phyloP scores from a whole-genome alignment of 371 early-diverging fungal genomes.

The Syncephalis plumigaleata region DNA sequence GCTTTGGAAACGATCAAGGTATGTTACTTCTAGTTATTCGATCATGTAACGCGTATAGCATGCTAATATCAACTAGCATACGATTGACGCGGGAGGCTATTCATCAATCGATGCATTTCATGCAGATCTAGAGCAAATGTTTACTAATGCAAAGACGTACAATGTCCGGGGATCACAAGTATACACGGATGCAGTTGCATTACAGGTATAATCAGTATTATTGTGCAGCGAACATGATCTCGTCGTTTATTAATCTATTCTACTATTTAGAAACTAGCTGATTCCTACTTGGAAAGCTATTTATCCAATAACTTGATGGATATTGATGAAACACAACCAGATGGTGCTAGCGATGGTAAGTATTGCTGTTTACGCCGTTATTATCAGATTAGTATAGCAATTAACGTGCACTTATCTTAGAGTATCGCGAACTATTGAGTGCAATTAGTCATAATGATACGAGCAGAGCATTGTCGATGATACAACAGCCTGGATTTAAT shows the following conservation, averaged over 20 bases:
- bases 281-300: not conserved
- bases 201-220: constrained; percentile 20
- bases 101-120: constrained; percentile 29
- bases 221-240: not conserved
- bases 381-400: too few relatives aligned
- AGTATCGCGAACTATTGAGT: constrained; percentile 8
- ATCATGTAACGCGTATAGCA: not conserved
- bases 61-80: constrained; percentile 9
- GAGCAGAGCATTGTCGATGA: constrained; percentile 13
- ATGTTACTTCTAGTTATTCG: not conserved
- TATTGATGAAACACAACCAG: not conserved
- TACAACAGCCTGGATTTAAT: constrained; percentile 18
- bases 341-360: not conserved
- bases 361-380: too few relatives aligned
- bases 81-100: constrained; percentile 28
- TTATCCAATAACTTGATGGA: not conserved
- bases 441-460: constrained; percentile 15
- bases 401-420: not conserved
- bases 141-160: constrained; percentile 59
- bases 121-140: constrained; percentile 51
- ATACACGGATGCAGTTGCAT: constrained; percentile 45
- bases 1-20: constrained; percentile 29
- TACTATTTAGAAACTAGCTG: not conserved
- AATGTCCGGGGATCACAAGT: constrained; percentile 61
- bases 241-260: not conserved